Base-by-base conservation (phyloP, 805 yeast species). In the Candida ortonii region DNA sequence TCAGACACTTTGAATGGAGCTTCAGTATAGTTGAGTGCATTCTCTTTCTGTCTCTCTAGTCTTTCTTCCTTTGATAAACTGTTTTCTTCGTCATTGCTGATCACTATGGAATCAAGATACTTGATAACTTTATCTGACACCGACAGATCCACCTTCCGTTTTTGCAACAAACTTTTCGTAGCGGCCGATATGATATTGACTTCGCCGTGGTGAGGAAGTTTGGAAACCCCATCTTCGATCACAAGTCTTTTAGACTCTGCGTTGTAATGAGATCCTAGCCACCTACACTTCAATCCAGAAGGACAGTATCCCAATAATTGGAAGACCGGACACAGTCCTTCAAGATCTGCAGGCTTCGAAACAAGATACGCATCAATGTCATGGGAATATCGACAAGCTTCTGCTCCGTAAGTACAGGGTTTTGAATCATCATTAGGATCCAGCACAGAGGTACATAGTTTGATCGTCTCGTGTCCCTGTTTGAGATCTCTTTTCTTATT, bases 201-300 rank as follows among this genome's bases (percentile, higher is more conserved):
- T 55, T 86, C 96, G 39, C 55, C 62, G n/a, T 39, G 33, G 22
- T 47, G 41, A 6, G 62, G 61, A 16, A 31, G 33, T 27, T 48
- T 47, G 13, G 28, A 33, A 18, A 46, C 50, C 48, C 73, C 74
- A 1, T 45, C 55, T 52, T 76, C 78, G 34, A 58, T 68, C 22
- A 68, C 41, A 14, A 80, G 58, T 39, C 57, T 63, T 34, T 62
- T 65, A 12, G 68, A 60, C 37, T 67, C 80, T 20, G 52, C 53
- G 46, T 71, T 56, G 52, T 65, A 72, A 62, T 93, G 97, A 11
- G 85, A 74, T 3, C 73, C 64, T 38, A 93, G 70, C 86, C 96
- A 93, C 50, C 96, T 76, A 64, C 99, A 93, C 58, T 86, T 90
- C 49, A 85, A 62, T 0, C 98, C 98, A 42, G 83, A 74, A 4